A percentile compares a stretch with the other conserved stretches of the same genome.
Evolutionary conservation across 441 rosid species (phyloP).

Genomic region (Pelargonium australe): DNA sequence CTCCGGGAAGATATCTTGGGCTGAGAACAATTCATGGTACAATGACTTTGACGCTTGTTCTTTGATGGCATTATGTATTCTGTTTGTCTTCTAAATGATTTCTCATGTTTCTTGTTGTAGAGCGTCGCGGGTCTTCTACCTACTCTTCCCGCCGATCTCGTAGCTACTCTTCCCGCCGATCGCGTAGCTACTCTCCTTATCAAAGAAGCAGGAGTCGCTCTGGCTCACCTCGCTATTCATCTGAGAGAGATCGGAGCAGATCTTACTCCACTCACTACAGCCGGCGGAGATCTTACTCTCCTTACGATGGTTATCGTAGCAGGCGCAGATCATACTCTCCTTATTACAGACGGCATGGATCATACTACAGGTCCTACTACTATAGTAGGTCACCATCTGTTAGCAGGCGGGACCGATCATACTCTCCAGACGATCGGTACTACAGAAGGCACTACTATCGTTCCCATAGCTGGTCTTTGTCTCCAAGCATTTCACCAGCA

Average conservation of each 20-base stretch:
- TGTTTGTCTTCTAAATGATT: background rate
- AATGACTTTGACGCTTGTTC: constrained; percentile 6
- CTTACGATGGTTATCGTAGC: constrained; percentile 15
- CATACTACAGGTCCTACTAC: constrained; percentile 15
- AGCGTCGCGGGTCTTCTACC: constrained; percentile 34
- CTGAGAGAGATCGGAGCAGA: constrained; percentile 31
- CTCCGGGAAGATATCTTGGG: constrained; percentile 52
- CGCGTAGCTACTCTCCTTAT: constrained; percentile 44
- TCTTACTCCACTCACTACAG: constrained; percentile 36
- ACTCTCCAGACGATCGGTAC: constrained; percentile 23
- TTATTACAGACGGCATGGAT: constrained; percentile 26
- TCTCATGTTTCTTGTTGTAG: constrained; percentile 23
- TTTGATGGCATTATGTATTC: background rate
- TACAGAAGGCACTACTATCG: constrained; percentile 10
- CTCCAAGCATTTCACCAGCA: too few relatives aligned
- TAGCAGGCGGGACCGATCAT: constrained; percentile 37
- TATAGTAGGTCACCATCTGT: constrained; percentile 44
- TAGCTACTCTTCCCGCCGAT: background rate
- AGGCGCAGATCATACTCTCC: constrained; percentile 40
- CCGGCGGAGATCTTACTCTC: constrained; percentile 38
- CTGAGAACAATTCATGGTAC: constrained; percentile 55
- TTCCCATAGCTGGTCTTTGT: constrained; percentile 25
- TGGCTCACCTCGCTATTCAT: constrained; percentile 37
- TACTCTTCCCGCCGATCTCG: constrained; percentile 27
- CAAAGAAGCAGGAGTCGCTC: constrained; percentile 27